These are phyloP conservation scores for Litchi chinensis DNA, from an alignment of 345 rosid genomes.

Conservation along the genomic window DNA sequence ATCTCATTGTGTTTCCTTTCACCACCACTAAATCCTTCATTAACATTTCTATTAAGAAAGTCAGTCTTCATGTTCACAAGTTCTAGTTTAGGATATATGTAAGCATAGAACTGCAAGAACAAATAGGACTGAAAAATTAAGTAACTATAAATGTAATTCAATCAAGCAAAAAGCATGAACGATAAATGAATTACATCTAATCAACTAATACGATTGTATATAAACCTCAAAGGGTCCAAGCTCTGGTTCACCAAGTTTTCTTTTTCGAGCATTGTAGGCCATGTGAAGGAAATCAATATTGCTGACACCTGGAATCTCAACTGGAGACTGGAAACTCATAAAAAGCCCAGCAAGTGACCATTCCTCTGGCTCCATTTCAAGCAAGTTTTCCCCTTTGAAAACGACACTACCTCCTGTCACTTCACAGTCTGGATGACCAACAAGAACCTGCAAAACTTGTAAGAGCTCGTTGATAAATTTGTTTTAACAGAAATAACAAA, in stretches of 20 bases:
- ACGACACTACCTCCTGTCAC: slow-evolving; percentile 84
- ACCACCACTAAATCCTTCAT: slow-evolving; percentile 99
- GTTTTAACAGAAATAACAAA: neutral
- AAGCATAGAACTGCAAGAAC: slow-evolving; percentile 76
- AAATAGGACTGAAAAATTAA: slow-evolving; percentile 17
- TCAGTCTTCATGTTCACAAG: slow-evolving; percentile 87
- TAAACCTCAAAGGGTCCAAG: slow-evolving; percentile 85
- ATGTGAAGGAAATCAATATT: slow-evolving; percentile 87
- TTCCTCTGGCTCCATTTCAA: slow-evolving; percentile 96
- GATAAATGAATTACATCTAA: neutral
- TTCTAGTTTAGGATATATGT: slow-evolving; percentile 74
- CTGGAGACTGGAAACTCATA: slow-evolving; percentile 92
- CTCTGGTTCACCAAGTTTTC: slow-evolving; percentile 78
- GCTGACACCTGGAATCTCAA: slow-evolving; percentile 94
- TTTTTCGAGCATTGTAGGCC: slow-evolving; percentile 92
- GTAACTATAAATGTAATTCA: neutral
- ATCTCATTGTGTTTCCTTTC: slow-evolving; percentile 97
- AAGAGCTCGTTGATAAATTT: neutral
- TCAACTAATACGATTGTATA: neutral
- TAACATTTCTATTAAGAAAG: slow-evolving; percentile 93
- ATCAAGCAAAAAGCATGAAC: neutral
- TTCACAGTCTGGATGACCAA: slow-evolving; percentile 94
- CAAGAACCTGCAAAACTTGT: slow-evolving; percentile 66
- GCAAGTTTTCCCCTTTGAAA: slow-evolving; percentile 78
- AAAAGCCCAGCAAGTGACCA: slow-evolving; percentile 95